Base-by-base conservation (phyloP, 2,329 filamentous ascomycete genomes). In the Cladosporium sp. region DNA sequence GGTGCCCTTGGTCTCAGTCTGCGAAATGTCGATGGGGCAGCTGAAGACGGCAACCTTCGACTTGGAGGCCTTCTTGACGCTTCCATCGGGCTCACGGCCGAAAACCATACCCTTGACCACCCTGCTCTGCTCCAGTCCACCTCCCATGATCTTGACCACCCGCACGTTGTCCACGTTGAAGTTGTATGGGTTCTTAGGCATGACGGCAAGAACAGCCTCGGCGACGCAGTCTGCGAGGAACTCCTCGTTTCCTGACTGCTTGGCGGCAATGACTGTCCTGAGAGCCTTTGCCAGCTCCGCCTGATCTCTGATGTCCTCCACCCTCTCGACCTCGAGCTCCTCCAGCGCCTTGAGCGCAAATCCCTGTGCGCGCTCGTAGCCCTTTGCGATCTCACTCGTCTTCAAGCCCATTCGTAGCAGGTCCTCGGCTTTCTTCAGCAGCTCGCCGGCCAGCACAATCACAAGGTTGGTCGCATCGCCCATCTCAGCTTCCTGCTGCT, bases 141-240 rank as follows among this genome's bases (percentile, higher is more conserved):
- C 92, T 62, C 93, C 93, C 92, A 98, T 97, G 65, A 98, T 98
- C 80, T 98, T 98, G 62, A 98, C 94, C 52, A 98, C 94, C 53
- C 93, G 88, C 63, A 98, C 85, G 71, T 98, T 98, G 77, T 98
- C 93, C 57, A 98, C 90, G 72, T 96, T 98, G 80, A 98, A 98
- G 74, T 94, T 91, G 68, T 79, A 74, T 18, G 93, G 87, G 74
- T 96, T 95, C 78, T 96, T 96, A 59, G 94, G 93, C 56, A 98
- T 80, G 16, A 98, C 91, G 38, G 89, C 84, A 50, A 97, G 82
- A 18, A 84, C 80, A 25, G 81, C 82, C 67, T 96, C 90, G 39
- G 94, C 85, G 57, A 98, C 91, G 63, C 97, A 79, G 48, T 85
- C 77, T 54, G 91, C 88, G 49, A 98, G 78, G 64, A 90, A 81